A percentile compares a stretch with the other conserved stretches of the same genome.
Conservation (phyloP, 176 grass and related monocot species). For the Aegilops longissima region DNA sequence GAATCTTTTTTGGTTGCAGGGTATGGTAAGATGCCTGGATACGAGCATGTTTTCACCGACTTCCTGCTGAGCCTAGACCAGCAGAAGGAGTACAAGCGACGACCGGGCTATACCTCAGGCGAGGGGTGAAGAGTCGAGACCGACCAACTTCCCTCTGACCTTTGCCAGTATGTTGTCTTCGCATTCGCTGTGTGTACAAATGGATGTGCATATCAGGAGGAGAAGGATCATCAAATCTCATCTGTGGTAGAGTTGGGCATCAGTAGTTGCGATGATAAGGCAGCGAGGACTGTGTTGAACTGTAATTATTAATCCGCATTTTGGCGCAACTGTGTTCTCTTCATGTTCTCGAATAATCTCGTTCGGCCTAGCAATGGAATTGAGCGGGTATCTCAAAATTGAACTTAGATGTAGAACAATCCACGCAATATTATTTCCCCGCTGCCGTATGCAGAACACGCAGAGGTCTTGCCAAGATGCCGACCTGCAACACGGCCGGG, state of each 20-base stretch:
- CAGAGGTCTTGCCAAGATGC: no score
- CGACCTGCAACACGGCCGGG: no score
- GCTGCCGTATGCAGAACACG: no score
- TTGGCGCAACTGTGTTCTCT: conserved; percentile 15
- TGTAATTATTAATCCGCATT: conserved; percentile 35
- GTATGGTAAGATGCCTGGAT: conserved; percentile 95
- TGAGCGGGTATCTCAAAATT: not conserved
- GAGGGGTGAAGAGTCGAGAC: conserved; percentile 15
- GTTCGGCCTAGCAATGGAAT: not conserved
- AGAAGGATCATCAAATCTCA: conserved; percentile 9
- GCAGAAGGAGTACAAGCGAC: conserved; percentile 63
- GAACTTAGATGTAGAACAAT: no score
- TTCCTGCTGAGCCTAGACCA: conserved; percentile 69
- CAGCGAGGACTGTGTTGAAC: conserved; percentile 32
- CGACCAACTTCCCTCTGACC: not conserved
- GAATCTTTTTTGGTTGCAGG: conserved; percentile 43
- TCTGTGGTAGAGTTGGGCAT: conserved; percentile 30
- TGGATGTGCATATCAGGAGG: conserved; percentile 7
- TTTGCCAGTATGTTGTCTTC: conserved; percentile 11
- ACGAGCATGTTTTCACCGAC: conserved; percentile 91
- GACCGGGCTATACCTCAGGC: conserved; percentile 37
- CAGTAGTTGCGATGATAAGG: conserved; percentile 34
- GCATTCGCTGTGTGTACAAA: conserved; percentile 32
- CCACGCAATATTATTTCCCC: no score
- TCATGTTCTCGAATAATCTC: conserved; percentile 23